Conservation (phyloP, 208 protist genomes). For the Porcisia hertigi region DNA sequence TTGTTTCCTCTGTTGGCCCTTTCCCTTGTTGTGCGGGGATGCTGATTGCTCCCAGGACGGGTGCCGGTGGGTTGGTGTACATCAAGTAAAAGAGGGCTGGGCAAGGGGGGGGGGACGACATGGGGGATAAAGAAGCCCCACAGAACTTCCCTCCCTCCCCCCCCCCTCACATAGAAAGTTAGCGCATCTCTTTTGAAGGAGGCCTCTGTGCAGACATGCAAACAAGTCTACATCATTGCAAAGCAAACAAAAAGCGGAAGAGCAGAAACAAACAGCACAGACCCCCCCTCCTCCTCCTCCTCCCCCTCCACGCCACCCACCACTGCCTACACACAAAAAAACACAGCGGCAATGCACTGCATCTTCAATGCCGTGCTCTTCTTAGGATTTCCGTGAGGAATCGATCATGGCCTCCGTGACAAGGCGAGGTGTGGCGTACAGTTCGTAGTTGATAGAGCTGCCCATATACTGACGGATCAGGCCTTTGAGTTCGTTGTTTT, state of each 20-base stretch:
- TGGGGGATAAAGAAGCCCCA: not conserved
- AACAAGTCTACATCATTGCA: not conserved
- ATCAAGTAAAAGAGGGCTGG: not conserved
- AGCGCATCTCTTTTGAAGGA: not conserved
- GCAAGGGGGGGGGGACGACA: not conserved
- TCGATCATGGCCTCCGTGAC: conserved; percentile 27
- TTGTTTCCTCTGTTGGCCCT: too few species aligned
- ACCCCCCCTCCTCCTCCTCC: not conserved
- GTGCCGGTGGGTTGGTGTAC: too few species aligned
- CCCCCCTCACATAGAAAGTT: not conserved
- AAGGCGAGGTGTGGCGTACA: conserved; percentile 82
- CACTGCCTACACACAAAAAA: not conserved
- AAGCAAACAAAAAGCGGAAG: not conserved
- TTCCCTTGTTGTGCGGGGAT: too few species aligned
- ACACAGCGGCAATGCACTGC: not conserved
- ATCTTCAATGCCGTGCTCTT: not conserved
- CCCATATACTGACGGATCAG: conserved; percentile 93
- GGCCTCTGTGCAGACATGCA: not conserved
- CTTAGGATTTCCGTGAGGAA: not conserved
- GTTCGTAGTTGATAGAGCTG: conserved; percentile 92
- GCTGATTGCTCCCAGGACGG: too few species aligned
- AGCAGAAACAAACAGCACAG: not conserved
- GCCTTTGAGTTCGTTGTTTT: conserved; percentile 93
- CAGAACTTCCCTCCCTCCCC: not conserved
- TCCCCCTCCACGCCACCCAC: not conserved